phyloP scores from a whole-genome alignment of 2,329 filamentous ascomycete species.

The Eutypella sp. region DNA sequence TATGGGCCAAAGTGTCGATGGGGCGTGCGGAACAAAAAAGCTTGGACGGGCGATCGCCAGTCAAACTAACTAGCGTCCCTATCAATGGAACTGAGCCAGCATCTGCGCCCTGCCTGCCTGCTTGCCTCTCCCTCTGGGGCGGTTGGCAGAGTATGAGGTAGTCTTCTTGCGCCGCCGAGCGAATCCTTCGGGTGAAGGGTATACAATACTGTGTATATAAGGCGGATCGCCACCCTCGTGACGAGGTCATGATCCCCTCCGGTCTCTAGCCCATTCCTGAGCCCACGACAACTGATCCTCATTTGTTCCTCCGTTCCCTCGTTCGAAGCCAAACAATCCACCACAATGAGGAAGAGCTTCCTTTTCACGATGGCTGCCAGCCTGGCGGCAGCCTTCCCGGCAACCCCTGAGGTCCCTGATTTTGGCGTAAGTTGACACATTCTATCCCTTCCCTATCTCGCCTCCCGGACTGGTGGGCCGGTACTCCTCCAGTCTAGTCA shows the following conservation, averaged over 20 bases:
- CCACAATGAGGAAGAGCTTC: background rate
- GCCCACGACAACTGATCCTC: background rate
- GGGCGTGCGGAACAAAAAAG: no score
- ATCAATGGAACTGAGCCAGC: no score
- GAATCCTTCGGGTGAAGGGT: background rate
- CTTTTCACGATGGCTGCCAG: background rate
- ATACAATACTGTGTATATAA: background rate
- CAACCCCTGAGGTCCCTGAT: no score
- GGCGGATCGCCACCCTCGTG: background rate
- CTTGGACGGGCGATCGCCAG: no score
- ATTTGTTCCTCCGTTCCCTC: background rate
- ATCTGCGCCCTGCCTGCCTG: no score
- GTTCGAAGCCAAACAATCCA: background rate
- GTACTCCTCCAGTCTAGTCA: background rate
- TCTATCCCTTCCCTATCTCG: background rate
- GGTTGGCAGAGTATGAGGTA: no score
- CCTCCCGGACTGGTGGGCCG: no score
- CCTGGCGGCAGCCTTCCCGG: background rate
- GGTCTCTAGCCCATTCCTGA: background rate
- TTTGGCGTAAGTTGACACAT: background rate
- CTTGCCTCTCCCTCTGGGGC: no score
- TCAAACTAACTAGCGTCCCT: no score
- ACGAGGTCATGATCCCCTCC: background rate
- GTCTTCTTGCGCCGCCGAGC: no score
- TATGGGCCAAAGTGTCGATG: background rate